Conservation (phyloP, 352 stramenopile genomes). For the Globisporangium yorkense region DNA sequence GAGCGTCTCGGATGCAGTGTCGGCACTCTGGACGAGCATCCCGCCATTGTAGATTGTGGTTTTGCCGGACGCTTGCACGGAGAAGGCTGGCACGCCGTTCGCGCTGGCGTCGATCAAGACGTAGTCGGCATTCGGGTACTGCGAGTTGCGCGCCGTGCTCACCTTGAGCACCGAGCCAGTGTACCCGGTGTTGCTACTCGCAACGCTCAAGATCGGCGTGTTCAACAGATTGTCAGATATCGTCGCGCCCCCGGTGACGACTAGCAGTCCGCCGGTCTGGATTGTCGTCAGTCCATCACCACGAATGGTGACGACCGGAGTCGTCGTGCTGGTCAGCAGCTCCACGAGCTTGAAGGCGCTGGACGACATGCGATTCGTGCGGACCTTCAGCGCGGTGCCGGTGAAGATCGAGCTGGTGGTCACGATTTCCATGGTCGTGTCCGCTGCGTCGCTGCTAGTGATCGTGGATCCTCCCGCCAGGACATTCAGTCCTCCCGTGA, state of each 20-base stretch:
- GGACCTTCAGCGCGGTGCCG: constrained; percentile 28
- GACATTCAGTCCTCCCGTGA: constrained; percentile 30
- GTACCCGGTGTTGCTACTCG: constrained; percentile 21
- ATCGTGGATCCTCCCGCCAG: constrained; percentile 28
- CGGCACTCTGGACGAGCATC: constrained; percentile 28
- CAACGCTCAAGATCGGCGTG: constrained; percentile 19
- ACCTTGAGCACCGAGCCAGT: constrained; percentile 22
- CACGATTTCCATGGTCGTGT: constrained; percentile 29
- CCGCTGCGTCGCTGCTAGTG: constrained; percentile 14
- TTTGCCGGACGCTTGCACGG: constrained; percentile 41
- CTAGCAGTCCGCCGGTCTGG: constrained; percentile 26
- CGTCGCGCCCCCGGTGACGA: constrained; percentile 33
- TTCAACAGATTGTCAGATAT: constrained; percentile 23
- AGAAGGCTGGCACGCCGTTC: constrained; percentile 22
- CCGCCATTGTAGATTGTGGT: constrained; percentile 43
- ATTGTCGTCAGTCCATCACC: constrained; percentile 47
- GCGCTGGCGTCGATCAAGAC: constrained; percentile 30
- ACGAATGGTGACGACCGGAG: constrained; percentile 30
- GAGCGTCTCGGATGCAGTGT: constrained; percentile 18
- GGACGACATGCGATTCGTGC: constrained; percentile 15
- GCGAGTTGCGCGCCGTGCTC: constrained; percentile 12
- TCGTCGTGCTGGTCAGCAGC: constrained; percentile 20
- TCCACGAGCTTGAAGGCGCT: constrained; percentile 42
- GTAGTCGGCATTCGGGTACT: constrained; percentile 32
- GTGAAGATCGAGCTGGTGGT: constrained; percentile 25